Conservation (phyloP, 1,139 yeast species). For the Saccharomycopsis phalli region DNA sequence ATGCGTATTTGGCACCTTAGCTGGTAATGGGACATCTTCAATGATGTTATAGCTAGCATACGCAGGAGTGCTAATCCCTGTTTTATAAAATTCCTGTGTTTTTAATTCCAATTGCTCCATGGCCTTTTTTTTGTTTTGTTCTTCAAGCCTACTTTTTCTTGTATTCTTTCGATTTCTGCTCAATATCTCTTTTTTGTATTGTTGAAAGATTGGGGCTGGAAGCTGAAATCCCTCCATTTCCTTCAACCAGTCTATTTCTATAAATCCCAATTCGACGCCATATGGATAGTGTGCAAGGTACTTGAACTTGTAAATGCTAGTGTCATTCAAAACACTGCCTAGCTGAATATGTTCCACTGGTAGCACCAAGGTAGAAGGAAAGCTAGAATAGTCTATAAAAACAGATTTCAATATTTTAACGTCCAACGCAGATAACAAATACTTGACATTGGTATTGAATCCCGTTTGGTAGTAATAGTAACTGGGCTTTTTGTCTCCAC, state of each 20-base stretch:
- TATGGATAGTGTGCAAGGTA: slow-evolving; percentile 75
- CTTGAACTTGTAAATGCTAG: slow-evolving; percentile 49
- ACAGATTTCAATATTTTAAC: slow-evolving; percentile 59
- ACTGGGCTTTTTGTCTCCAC: slow-evolving; percentile 23
- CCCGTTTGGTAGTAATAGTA: slow-evolving; percentile 68
- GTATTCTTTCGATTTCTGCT: slow-evolving; percentile 43
- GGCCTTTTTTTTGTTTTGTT: slow-evolving; percentile 55
- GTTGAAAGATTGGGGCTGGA: slow-evolving; percentile 42
- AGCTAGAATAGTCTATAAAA: slow-evolving; percentile 50
- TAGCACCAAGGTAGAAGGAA: slow-evolving; percentile 58
- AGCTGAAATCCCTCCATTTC: slow-evolving; percentile 28
- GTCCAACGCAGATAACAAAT: slow-evolving; percentile 70
- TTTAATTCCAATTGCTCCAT: slow-evolving; percentile 53
- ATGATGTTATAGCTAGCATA: not conserved
- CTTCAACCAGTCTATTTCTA: slow-evolving; percentile 77
- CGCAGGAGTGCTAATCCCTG: slow-evolving; percentile 21
- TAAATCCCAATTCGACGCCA: slow-evolving; percentile 75
- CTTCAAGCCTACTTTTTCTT: slow-evolving; percentile 43
- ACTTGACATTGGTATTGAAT: slow-evolving; percentile 56
- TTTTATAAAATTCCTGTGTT: slow-evolving; percentile 46
- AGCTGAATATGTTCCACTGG: slow-evolving; percentile 63
- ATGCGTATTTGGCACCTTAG: not conserved
- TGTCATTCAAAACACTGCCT: slow-evolving; percentile 48
- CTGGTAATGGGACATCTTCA: not conserved
- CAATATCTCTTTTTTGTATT: slow-evolving; percentile 48